phyloP scores from a whole-genome alignment of 106 monocot genomes.

The Dioscorea zingiberensis region DNA sequence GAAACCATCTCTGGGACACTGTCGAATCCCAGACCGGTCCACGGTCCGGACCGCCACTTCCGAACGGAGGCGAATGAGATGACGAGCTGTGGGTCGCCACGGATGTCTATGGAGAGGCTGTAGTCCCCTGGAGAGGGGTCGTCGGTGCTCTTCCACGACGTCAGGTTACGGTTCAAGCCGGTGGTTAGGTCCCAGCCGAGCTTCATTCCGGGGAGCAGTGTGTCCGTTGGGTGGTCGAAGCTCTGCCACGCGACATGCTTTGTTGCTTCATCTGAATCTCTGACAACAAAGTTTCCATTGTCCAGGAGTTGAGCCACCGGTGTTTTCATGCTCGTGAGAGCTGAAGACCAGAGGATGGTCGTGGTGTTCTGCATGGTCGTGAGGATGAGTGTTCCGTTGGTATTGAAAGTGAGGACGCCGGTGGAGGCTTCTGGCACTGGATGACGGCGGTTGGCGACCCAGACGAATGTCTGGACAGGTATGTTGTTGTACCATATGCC shows the following conservation, averaged over 20 bases:
- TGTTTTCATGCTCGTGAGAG: not conserved
- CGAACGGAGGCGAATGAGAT: conserved; percentile 11
- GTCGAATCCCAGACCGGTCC: conserved; percentile 28
- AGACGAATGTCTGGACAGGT: too few relatives aligned
- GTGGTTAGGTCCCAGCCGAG: conserved; percentile 15
- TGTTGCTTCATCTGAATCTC: too few relatives aligned
- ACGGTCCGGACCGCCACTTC: conserved; percentile 41
- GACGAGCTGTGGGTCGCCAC: conserved; percentile 20
- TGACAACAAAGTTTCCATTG: conserved; percentile 19
- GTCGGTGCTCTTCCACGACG: conserved; percentile 37
- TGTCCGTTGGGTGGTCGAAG: conserved; percentile 44
- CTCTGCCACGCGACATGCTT: conserved; percentile 35
- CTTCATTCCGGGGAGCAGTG: conserved; percentile 36
- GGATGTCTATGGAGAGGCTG: conserved; percentile 25
- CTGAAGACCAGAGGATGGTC: not conserved
- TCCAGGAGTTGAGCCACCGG: conserved; percentile 14
- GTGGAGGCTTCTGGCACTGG: too few relatives aligned
- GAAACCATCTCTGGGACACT: conserved; percentile 2
- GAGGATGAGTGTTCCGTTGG: too few relatives aligned
- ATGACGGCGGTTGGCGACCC: too few relatives aligned
- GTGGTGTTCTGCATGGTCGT: not conserved
- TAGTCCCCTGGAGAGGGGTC: conserved; percentile 44
- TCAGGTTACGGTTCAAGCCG: conserved; percentile 16
- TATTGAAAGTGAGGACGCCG: too few relatives aligned
- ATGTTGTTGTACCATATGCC: conserved; percentile 49